phyloP scores from a whole-genome alignment of 73 alveolate species.

The Tetrahymena malaccensis region DNA sequence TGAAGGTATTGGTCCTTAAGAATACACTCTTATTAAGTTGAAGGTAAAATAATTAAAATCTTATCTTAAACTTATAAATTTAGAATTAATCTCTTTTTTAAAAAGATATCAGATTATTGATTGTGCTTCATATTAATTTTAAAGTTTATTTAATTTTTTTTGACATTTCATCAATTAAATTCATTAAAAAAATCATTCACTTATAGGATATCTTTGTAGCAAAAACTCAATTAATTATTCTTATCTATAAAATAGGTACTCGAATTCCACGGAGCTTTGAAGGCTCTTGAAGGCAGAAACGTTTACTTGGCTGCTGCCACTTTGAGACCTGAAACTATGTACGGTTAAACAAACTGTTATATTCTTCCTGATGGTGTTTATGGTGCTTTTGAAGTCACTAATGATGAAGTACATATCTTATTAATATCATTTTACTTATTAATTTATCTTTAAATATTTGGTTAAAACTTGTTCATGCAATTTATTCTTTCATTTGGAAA shows the following conservation, averaged over 20 bases:
- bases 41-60: constrained; percentile 44
- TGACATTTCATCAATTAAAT: too few relatives aligned
- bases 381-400: constrained; percentile 82
- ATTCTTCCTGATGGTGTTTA: constrained; percentile 93
- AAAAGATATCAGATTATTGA: not conserved
- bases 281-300: constrained; percentile 52
- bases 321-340: constrained; percentile 98
- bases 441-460: too few relatives aligned
- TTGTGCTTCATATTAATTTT: too few relatives aligned
- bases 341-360: constrained; percentile 94
- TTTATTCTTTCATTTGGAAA: too few relatives aligned
- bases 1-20: constrained; percentile 96
- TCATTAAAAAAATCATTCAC: too few relatives aligned
- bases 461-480: not conserved
- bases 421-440: not conserved
- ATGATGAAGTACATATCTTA: constrained; percentile 50
- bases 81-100: not conserved
- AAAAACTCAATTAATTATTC: not conserved
- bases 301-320: constrained; percentile 96
- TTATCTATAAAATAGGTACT: not conserved
- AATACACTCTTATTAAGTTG: constrained; percentile 88
- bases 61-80: not conserved
- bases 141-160: too few relatives aligned
- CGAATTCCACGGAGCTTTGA: constrained; percentile 36
- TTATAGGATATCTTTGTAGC: not conserved